Evolutionary conservation across 1,139 yeast genomes (phyloP).

Genomic region (Saccharomyces hybrid): DNA sequence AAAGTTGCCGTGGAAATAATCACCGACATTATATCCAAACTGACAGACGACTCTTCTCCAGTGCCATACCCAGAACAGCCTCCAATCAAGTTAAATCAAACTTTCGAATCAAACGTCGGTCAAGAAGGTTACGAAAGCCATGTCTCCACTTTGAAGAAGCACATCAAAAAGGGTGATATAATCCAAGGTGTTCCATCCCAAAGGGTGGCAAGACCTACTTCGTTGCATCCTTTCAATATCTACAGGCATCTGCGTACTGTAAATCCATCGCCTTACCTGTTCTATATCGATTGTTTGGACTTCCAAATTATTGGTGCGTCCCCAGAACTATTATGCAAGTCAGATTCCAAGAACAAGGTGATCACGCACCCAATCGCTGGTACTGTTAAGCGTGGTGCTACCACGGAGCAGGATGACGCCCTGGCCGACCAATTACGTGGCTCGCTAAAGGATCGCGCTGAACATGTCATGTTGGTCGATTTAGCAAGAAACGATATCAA

Average conservation of each 20-base stretch:
- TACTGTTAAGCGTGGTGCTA: constrained; percentile 81
- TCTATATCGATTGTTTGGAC: constrained; percentile 82
- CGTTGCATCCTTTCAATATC: constrained; percentile 90
- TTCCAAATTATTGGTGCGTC: constrained; percentile 96
- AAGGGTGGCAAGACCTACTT: constrained; percentile 89
- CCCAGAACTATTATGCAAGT: constrained; percentile 83
- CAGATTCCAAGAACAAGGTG: constrained; percentile 62
- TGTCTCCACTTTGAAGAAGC: constrained; percentile 66
- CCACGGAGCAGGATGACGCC: constrained; percentile 82
- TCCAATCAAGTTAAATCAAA: constrained; percentile 54
- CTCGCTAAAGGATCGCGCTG: constrained; percentile 91
- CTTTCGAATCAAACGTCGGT: constrained; percentile 81
- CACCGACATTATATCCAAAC: constrained; percentile 43
- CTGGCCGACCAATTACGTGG: constrained; percentile 66
- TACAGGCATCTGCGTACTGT: constrained; percentile 91
- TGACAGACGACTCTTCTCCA: constrained; percentile 35
- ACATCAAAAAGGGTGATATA: constrained; percentile 83
- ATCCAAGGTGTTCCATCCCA: constrained; percentile 98
- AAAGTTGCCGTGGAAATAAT: constrained; percentile 51
- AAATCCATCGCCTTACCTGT: constrained; percentile 93
- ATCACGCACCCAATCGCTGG: constrained; percentile 98
- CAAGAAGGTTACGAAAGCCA: constrained; percentile 85
- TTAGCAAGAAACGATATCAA: constrained; percentile 93
- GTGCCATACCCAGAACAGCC: constrained; percentile 58
- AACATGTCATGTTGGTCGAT: constrained; percentile 96